phyloP scores from a whole-genome alignment of 2,329 filamentous ascomycete genomes.

The Didymella segeticola region DNA sequence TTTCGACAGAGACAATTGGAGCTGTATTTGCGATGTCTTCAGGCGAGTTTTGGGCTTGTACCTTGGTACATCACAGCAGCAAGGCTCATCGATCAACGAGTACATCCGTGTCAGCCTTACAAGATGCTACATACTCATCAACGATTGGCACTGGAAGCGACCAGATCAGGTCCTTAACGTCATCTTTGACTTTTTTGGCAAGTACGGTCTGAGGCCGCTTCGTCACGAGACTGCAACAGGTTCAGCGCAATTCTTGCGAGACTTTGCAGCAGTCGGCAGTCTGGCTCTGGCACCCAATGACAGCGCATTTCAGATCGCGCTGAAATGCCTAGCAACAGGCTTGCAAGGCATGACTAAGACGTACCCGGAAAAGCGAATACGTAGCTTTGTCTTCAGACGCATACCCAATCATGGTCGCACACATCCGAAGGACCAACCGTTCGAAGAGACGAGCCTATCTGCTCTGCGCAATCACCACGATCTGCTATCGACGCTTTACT shows the following conservation, averaged over 20 bases:
- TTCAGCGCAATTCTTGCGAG: constrained; percentile 62
- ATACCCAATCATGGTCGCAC: constrained; percentile 67
- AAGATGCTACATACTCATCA: constrained; percentile 62
- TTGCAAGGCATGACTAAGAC: constrained; percentile 55
- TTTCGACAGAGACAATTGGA: constrained; percentile 58
- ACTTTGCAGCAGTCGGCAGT: constrained; percentile 53
- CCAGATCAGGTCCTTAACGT: constrained; percentile 61
- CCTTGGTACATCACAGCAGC: constrained; percentile 46
- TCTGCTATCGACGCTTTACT: constrained; percentile 66
- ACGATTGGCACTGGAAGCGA: constrained; percentile 63
- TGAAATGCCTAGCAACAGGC: constrained; percentile 63
- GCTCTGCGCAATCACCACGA: constrained; percentile 69
- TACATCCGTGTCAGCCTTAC: constrained; percentile 61
- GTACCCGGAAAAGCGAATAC: constrained; percentile 62
- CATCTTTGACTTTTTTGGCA: constrained; percentile 67
- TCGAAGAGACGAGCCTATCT: constrained; percentile 61
- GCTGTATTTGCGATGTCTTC: constrained; percentile 54
- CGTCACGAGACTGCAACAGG: constrained; percentile 58
- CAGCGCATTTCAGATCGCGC: constrained; percentile 63
- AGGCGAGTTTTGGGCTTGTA: constrained; percentile 58
- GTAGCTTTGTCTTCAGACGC: constrained; percentile 63
- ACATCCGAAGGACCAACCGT: constrained; percentile 63
- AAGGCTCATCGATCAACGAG: constrained; percentile 58
- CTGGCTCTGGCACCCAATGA: constrained; percentile 58
- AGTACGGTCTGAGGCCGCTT: constrained; percentile 59